Base-by-base conservation (phyloP, 2,329 filamentous ascomycete species). In the Monilinia fructicola region DNA sequence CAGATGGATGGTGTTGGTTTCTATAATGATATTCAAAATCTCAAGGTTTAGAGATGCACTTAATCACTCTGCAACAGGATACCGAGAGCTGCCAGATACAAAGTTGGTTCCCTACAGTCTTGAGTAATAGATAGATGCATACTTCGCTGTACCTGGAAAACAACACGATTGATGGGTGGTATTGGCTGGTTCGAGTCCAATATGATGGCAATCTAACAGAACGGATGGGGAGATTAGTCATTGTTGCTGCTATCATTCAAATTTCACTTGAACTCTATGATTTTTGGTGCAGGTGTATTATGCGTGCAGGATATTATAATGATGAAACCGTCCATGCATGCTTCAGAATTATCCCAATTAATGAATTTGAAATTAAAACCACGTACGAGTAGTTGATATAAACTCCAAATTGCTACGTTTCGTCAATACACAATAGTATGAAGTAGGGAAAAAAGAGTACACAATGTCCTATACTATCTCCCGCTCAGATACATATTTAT, bases 1-100 rank as follows among this genome's bases (percentile, higher is more conserved):
- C 61, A 67, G 21, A 71, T 73, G 65, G 73, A 74, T 58, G 72
- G 71, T 21, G 67, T 74, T 31, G 73, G 73, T 5, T 69, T 54
- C 16, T 68, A 70, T n/a, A 75, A 74, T 50, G 55, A 72, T 31
- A 71, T 71, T 18, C 21, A 50, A 23, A 44, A 40, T 38, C 21
- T 26, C 9, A 38, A 61, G n/a, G 11, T 46, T 63, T 56, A 64
- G 28, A 26, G 3, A 50, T 40, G 46, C 14, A 38, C 4, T n/a
- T 1, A 4, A 50, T 50, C 23, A 21, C 35, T 28, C 44, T 26
- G n/a, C 31, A 55, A 40, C 21, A 23, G 5, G 50, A 50, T 26
- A 7, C 28, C 16, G 4, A 38, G 35, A 48, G 14, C 14, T 3
- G 35, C 28, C n/a, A 31, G 21, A 50, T 40, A 38, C 7, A 35